Base-by-base conservation (phyloP, 352 stramenopile species). In the Elongisporangium undulatum region DNA sequence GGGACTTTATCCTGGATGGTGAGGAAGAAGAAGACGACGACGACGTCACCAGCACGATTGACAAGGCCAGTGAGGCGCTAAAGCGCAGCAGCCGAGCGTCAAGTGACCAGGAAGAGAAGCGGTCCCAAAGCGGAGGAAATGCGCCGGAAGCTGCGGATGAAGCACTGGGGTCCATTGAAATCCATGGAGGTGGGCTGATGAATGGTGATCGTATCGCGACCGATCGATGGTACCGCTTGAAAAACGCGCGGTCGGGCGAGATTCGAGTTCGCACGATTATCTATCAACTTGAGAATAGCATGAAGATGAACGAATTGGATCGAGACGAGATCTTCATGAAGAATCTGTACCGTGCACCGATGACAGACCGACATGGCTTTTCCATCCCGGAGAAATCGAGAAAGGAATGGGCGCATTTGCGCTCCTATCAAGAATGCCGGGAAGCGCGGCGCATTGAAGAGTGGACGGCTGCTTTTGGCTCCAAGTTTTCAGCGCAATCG, bases 371-470 rank as follows among this genome's bases (percentile, higher is more conserved):
- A 23, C 90, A 91, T 51, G 83, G 81, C 13, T 92, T 92, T 56
- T 66, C 65, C n/a, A 82, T 92, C 56, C 64, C 79, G 1, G 59
- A 75, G 7, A 53, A 61, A 19, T 66, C 64, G 10, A 56, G 65
- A 9, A 55, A 65, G 20, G 69, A 87, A 20, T 91, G 78, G 77
- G 57, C 70, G 9, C 84, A 93, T 54, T 69, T 93, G 58, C 68
- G 69, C 16, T 89, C 80, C 13, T 93, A 93, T 41, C 61, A 89
- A 24, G 78, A 86, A n/a, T 93, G 79, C 45, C 70, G 84, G 61
- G 84, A 93, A 39, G 62, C 86, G 49, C 76, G 77, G 23, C 84
- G 84, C 6, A 59, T 89, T n/a, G 67, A 77, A 21, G 74, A 89
- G 49, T 93, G 84, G 84, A 75, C 80, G 17, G 59, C 59, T 7